phyloP scores from a whole-genome alignment of 306 rosid species.

The Cucumis hystrix region DNA sequence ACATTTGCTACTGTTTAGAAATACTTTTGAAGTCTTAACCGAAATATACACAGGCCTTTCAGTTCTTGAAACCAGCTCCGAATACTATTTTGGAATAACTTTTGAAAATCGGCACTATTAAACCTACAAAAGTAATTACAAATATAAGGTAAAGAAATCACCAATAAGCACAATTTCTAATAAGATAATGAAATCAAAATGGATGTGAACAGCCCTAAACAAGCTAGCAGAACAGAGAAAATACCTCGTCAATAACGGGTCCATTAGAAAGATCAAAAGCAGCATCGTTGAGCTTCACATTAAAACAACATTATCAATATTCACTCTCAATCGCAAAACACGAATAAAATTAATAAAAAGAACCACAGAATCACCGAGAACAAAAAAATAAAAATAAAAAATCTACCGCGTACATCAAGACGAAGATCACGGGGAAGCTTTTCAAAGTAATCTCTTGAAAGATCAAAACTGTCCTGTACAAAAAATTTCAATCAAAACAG shows the following conservation, averaged over 20 bases:
- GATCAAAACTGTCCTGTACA: conserved; percentile 68
- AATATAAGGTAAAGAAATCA: too few species aligned
- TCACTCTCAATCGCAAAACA: neutral
- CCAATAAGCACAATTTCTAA: too few species aligned
- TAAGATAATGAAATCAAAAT: neutral
- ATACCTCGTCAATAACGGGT: conserved; percentile 59
- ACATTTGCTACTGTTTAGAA: neutral
- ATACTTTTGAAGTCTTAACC: neutral
- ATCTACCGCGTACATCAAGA: conserved; percentile 44
- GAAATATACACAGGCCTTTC: neutral
- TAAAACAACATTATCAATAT: conserved; percentile 7
- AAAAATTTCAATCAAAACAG: neutral
- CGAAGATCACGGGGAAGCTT: conserved; percentile 82
- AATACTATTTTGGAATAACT: neutral
- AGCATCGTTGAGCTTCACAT: conserved; percentile 72
- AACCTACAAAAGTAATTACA: too few species aligned
- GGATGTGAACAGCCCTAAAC: neutral
- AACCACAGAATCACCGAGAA: neutral
- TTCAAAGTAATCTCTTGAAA: conserved; percentile 60
- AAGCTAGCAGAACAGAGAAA: conserved; percentile 4
- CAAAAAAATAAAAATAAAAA: neutral
- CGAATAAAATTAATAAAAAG: neutral
- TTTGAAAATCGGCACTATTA: neutral
- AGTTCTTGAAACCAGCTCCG: too few species aligned
- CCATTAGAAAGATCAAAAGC: conserved; percentile 93